Percentiles rank a stretch among this genome's conserved stretches.
Conservation (phyloP, 768 basidiomycete genomes). For the Podaxis sp. region DNA sequence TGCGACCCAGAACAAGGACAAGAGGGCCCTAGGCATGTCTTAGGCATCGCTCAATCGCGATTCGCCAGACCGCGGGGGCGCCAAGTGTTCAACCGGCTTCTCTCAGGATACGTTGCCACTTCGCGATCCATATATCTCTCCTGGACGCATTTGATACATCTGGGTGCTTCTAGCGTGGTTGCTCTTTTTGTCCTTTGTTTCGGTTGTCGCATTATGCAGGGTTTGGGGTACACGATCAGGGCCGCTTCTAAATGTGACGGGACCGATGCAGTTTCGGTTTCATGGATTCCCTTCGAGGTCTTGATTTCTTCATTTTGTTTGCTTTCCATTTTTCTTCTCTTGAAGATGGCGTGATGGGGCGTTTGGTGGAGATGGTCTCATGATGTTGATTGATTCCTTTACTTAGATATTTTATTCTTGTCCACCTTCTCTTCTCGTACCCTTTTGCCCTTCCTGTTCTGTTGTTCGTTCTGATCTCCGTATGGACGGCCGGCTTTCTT, state of each 20-base stretch:
- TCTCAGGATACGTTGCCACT: no score
- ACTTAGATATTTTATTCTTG: neutral
- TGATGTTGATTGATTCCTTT: neutral
- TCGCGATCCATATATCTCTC: no score
- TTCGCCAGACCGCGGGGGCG: no score
- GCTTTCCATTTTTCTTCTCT: no score
- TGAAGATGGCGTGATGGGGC: neutral
- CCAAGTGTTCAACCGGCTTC: no score
- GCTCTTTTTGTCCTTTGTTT: neutral
- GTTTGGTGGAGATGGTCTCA: neutral
- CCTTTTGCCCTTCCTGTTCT: neutral
- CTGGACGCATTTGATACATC: no score
- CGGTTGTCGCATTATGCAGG: neutral
- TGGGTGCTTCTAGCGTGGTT: neutral
- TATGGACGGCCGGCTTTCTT: neutral
- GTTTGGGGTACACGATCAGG: neutral
- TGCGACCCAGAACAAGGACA: no score
- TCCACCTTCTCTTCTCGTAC: neutral
- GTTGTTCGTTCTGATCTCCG: neutral
- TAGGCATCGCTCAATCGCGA: no score
- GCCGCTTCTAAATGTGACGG: neutral
- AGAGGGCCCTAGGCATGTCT: no score
- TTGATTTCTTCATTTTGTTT: no score
- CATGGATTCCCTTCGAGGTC: no score
- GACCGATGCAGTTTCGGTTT: no score